phyloP scores from a whole-genome alignment of 2,329 filamentous ascomycete genomes.

The Neoarthrinium moseri region DNA sequence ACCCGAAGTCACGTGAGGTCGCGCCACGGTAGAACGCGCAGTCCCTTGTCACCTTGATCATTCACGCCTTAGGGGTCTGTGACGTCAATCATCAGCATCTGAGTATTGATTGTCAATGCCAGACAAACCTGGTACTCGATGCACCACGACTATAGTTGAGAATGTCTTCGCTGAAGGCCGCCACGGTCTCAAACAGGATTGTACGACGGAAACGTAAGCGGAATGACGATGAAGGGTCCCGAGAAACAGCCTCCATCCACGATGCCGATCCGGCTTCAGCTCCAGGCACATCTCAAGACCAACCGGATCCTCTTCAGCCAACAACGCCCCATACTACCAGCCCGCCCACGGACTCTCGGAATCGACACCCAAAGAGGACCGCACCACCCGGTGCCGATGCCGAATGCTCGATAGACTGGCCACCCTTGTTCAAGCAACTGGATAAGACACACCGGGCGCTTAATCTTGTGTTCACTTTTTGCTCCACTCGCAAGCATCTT shows the following conservation, averaged over 20 bases:
- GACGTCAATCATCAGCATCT: too few relatives aligned
- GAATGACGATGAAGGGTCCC: slow-evolving; percentile 19
- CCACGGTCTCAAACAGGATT: slow-evolving; percentile 41
- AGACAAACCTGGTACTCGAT: too few relatives aligned
- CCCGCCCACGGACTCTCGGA: slow-evolving; percentile 1
- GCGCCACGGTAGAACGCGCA: too few relatives aligned
- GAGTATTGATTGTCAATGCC: too few relatives aligned
- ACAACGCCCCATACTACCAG: not conserved
- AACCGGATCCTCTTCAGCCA: not conserved
- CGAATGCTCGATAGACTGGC: slow-evolving; percentile 61
- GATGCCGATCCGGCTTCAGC: slow-evolving; percentile 1
- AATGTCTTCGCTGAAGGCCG: slow-evolving; percentile 46
- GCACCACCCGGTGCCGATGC: slow-evolving; percentile 14
- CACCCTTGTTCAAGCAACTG: slow-evolving; percentile 68
- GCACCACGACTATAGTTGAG: slow-evolving; percentile 26
- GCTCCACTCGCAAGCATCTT: slow-evolving; percentile 87
- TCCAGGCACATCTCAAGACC: not conserved
- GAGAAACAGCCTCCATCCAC: slow-evolving; percentile 10
- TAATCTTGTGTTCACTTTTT: slow-evolving; percentile 93
- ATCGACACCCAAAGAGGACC: slow-evolving; percentile 18
- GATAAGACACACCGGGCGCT: slow-evolving; percentile 78
- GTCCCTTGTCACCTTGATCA: too few relatives aligned
- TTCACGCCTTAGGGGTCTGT: too few relatives aligned
- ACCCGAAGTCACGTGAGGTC: too few relatives aligned
- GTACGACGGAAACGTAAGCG: slow-evolving; percentile 37